Evolutionary conservation across 805 yeast species (phyloP).

Genomic region (Wickerhamomyces strasburgensis): DNA sequence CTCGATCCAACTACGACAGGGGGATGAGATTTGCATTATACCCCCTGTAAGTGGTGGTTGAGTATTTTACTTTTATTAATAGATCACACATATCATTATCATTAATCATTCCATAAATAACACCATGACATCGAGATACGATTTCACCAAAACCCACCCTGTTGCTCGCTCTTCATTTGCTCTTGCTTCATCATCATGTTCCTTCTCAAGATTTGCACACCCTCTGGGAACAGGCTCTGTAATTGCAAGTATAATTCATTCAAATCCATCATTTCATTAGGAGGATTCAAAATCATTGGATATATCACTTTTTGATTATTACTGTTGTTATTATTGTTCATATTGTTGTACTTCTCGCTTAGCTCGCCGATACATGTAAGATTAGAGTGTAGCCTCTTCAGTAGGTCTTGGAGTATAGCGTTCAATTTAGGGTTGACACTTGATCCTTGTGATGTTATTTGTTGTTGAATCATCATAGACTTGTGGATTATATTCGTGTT

Average conservation of each 20-base stretch:
- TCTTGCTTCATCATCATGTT: constrained; percentile 12
- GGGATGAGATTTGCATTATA: constrained; percentile 17
- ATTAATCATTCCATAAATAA: too few relatives aligned
- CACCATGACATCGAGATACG: too few relatives aligned
- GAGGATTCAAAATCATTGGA: constrained; percentile 23
- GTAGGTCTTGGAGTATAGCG: constrained; percentile 19
- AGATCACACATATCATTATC: too few relatives aligned
- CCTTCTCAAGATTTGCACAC: constrained; percentile 18
- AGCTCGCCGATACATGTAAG: constrained; percentile 27
- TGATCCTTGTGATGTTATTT: constrained; percentile 16
- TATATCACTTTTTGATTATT: constrained; percentile 13
- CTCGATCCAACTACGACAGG: neutral
- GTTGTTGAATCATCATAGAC: constrained; percentile 22
- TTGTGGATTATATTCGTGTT: constrained; percentile 25
- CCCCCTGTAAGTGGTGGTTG: constrained; percentile 22
- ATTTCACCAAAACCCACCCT: constrained; percentile 8
- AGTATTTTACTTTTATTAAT: constrained; percentile 1
- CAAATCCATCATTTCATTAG: constrained; percentile 23
- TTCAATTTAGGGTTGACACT: constrained; percentile 16
- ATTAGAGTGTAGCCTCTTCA: constrained; percentile 26
- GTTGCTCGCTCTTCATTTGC: constrained; percentile 8
- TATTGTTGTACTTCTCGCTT: constrained; percentile 20
- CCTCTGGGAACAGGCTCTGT: constrained; percentile 26
- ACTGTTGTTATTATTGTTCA: constrained; percentile 3
- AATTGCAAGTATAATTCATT: constrained; percentile 21